phyloP scores from a whole-genome alignment of 2,329 filamentous ascomycete genomes.

The Helotiales sp. region DNA sequence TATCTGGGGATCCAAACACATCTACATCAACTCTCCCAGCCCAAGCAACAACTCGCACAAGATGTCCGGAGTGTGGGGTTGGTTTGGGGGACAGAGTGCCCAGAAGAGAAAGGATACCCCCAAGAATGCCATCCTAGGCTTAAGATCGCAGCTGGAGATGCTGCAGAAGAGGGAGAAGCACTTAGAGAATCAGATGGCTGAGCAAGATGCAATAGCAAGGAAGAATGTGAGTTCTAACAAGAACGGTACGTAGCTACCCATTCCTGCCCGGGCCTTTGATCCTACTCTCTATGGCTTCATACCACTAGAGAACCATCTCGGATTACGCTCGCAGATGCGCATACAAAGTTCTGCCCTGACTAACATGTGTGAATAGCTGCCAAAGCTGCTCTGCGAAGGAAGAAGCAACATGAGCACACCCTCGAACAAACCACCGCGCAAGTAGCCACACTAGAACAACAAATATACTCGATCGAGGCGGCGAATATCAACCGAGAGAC shows the following conservation, averaged over 20 bases:
- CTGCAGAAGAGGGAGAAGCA: conserved; percentile 95
- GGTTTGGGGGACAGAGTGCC: conserved; percentile 83
- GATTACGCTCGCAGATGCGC: background rate
- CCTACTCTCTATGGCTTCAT: background rate
- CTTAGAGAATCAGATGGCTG: conserved; percentile 86
- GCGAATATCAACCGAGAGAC: conserved; percentile 99
- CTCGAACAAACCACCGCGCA: conserved; percentile 88
- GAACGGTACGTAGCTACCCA: conserved; percentile 65
- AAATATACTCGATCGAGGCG: conserved; percentile 95
- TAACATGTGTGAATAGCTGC: conserved; percentile 61
- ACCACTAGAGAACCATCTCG: background rate
- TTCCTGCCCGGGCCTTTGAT: background rate
- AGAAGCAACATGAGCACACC: conserved; percentile 91
- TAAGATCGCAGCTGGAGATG: conserved; percentile 93
- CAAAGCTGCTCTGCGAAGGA: conserved; percentile 85
- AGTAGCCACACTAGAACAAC: conserved; percentile 88
- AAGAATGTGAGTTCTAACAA: conserved; percentile 91
- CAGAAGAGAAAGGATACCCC: conserved; percentile 90
- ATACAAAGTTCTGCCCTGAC: background rate
- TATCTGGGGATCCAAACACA: conserved; percentile 12
- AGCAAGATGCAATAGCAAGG: conserved; percentile 84
- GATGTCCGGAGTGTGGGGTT: conserved; percentile 76
- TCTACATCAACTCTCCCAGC: conserved; percentile 12
- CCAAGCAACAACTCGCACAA: conserved; percentile 30
- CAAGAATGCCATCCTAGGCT: conserved; percentile 90